Evolutionary conservation across 768 basidiomycete genomes (phyloP).

Genomic region (Russula lepida): DNA sequence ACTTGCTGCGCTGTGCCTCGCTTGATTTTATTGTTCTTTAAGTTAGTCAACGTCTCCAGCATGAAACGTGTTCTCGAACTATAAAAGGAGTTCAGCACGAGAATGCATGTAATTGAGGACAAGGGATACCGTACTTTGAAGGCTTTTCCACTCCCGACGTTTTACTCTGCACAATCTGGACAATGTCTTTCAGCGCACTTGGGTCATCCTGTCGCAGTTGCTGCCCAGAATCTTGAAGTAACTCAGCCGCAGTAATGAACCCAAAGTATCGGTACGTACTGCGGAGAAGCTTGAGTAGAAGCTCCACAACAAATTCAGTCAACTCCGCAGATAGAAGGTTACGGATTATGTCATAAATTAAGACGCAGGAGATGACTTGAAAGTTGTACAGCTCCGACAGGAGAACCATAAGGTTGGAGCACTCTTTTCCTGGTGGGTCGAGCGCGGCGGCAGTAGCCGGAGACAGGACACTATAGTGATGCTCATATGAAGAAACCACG

Average conservation of each 20-base stretch:
- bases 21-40: conserved; percentile 87
- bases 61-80: conserved; percentile 93
- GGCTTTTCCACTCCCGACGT: conserved; percentile 42
- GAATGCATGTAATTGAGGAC: not conserved
- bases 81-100: not conserved
- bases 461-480: conserved; percentile 35
- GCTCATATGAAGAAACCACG: conserved; percentile 59
- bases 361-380: conserved; percentile 78
- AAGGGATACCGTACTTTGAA: conserved; percentile 39
- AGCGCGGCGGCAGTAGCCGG: conserved; percentile 8
- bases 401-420: conserved; percentile 78
- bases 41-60: conserved; percentile 85
- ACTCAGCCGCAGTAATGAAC: not conserved
- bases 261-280: conserved; percentile 39
- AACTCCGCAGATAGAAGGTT: conserved; percentile 56
- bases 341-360: conserved; percentile 89
- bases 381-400: conserved; percentile 94
- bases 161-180: conserved; percentile 70
- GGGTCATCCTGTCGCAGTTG: conserved; percentile 92
- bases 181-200: conserved; percentile 83
- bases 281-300: conserved; percentile 75
- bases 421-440: conserved; percentile 67
- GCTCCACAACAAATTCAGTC: conserved; percentile 75
- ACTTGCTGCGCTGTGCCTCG: conserved; percentile 54
- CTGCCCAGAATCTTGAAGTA: conserved; percentile 68